These are phyloP conservation scores for Xylariaceae sp. DNA, from an alignment of 2,329 filamentous ascomycete genomes.

Conservation along the genomic window DNA sequence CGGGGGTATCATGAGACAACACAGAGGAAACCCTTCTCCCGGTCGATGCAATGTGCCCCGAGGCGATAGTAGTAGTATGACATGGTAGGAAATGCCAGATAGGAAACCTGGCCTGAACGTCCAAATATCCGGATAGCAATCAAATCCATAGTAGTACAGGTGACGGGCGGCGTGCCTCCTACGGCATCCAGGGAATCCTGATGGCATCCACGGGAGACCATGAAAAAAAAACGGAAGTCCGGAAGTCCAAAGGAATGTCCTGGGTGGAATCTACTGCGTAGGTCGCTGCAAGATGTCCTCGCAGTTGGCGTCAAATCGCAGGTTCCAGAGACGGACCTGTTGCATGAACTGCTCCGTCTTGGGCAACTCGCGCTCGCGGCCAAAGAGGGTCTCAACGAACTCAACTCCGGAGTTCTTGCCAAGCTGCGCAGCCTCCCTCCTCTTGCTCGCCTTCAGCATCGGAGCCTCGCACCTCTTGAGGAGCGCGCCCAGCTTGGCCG, in stretches of 20 bases:
- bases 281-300: slow-evolving; percentile 71
- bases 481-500: slow-evolving; percentile 74
- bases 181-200: slow-evolving; percentile 15
- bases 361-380: slow-evolving; percentile 80
- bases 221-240: slow-evolving; percentile 3
- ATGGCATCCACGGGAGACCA: slow-evolving; percentile 4
- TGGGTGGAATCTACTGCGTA: slow-evolving; percentile 35
- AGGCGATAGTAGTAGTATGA: slow-evolving; percentile 24
- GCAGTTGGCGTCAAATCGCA: slow-evolving; percentile 93
- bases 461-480: slow-evolving; percentile 88
- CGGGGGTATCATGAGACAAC: slow-evolving; percentile 24
- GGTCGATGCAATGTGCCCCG: slow-evolving; percentile 22
- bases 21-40: slow-evolving; percentile 19
- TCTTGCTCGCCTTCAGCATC: slow-evolving; percentile 85
- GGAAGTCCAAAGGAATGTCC: slow-evolving; percentile 3
- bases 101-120: no score
- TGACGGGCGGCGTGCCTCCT: no score
- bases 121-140: slow-evolving; percentile 8
- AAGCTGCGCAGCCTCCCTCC: slow-evolving; percentile 62
- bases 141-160: no score
- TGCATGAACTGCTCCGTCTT: slow-evolving; percentile 92
- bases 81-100: slow-evolving; percentile 18
- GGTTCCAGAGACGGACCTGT: slow-evolving; percentile 77
- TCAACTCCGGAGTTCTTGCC: slow-evolving; percentile 89
- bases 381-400: slow-evolving; percentile 94